Percentiles rank a stretch among this genome's conserved stretches.
These are phyloP conservation scores for Paramecium sexaurelia DNA, from an alignment of 73 alveolate species.

Conservation along the genomic window DNA sequence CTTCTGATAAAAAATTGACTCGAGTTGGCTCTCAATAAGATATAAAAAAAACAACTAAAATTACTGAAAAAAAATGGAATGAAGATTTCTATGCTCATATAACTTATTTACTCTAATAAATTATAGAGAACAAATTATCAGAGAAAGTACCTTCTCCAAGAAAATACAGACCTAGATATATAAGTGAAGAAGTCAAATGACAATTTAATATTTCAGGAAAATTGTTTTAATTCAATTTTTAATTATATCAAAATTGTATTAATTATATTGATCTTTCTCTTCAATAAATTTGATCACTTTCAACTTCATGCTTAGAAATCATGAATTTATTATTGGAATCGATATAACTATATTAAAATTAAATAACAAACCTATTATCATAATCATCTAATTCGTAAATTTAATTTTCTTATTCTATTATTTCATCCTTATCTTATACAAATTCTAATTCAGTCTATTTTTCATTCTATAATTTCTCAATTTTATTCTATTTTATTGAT, in stretches of 20 bases:
- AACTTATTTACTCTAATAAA: background rate
- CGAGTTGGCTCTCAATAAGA: background rate
- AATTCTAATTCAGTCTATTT: background rate
- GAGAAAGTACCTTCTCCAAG: background rate
- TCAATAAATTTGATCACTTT: background rate
- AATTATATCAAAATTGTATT: background rate
- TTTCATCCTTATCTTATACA: background rate
- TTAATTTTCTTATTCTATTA: background rate
- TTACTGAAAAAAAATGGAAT: constrained; percentile 1
- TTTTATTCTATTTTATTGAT: background rate
- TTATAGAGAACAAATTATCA: background rate
- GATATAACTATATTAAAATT: background rate
- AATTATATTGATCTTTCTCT: background rate
- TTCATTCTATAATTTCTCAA: background rate
- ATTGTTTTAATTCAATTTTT: background rate
- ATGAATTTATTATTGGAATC: background rate
- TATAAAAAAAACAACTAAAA: background rate
- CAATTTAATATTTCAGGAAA: background rate
- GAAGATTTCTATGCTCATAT: constrained; percentile 41
- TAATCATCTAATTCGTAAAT: background rate
- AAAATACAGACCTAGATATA: background rate
- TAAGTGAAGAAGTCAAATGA: constrained; percentile 18
- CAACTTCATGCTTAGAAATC: background rate
- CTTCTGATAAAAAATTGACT: background rate
- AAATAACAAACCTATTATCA: background rate